These are phyloP conservation scores for Fusarium staphyleae DNA, from an alignment of 2,329 filamentous ascomycete genomes.

Conservation along the genomic window DNA sequence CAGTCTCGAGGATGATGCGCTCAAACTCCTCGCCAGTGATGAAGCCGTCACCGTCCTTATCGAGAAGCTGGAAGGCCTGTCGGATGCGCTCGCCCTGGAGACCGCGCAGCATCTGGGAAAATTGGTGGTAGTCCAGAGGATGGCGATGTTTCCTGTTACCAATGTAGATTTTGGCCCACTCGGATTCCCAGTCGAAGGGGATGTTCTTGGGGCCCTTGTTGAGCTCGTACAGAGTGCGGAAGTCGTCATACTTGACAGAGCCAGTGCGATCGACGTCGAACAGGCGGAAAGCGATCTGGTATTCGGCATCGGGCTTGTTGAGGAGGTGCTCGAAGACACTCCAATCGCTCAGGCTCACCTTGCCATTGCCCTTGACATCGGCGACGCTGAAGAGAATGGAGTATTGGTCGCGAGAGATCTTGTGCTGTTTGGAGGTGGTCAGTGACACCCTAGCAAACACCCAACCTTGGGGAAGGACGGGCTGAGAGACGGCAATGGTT, in stretches of 20 bases:
- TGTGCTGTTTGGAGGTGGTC: conserved; percentile 70
- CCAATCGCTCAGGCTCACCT: conserved; percentile 85
- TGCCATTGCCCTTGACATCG: conserved; percentile 77
- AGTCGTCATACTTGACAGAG: conserved; percentile 86
- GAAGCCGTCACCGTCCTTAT: conserved; percentile 91
- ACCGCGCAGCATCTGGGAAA: conserved; percentile 96
- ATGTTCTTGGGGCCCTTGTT: conserved; percentile 88
- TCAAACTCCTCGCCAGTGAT: conserved; percentile 97
- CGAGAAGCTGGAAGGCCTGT: conserved; percentile 91
- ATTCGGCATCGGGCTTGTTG: conserved; percentile 93
- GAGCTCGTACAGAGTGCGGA: conserved; percentile 82
- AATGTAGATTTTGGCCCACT: conserved; percentile 95
- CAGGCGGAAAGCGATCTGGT: conserved; percentile 96
- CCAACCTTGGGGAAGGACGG: conserved; percentile 7
- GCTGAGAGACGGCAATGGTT: conserved; percentile 6
- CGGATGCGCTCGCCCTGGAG: conserved; percentile 95
- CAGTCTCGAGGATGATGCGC: conserved; percentile 92
- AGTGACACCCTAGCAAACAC: conserved; percentile 13
- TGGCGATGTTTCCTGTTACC: conserved; percentile 88
- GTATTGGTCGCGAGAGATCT: conserved; percentile 97
- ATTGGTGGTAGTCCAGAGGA: conserved; percentile 92
- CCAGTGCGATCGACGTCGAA: conserved; percentile 89
- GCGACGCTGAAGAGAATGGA: conserved; percentile 91
- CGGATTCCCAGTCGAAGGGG: conserved; percentile 95
- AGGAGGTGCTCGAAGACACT: conserved; percentile 92